These are phyloP conservation scores for Gossypium thurberi DNA, from an alignment of 345 rosid species.

Conservation along the genomic window DNA sequence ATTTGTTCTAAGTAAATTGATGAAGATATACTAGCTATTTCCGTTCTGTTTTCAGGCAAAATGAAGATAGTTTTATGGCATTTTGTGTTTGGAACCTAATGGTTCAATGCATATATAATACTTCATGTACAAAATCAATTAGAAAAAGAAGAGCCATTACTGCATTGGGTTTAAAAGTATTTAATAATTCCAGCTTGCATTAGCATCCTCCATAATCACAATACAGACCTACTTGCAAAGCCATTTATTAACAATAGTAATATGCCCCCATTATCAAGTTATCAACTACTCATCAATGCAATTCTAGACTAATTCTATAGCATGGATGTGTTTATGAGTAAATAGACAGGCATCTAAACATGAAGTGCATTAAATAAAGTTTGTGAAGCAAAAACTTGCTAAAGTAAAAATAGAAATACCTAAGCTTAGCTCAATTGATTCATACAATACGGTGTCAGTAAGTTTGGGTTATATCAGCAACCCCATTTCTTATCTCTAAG, in stretches of 20 bases:
- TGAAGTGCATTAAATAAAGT: neutral
- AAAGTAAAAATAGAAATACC: neutral
- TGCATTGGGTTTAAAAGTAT: neutral
- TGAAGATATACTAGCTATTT: too few relatives aligned
- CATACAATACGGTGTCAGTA: too few relatives aligned
- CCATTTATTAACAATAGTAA: neutral
- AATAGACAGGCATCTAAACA: neutral
- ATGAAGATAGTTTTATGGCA: neutral
- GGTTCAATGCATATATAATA: neutral
- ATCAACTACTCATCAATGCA: neutral
- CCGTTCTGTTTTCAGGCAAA: neutral
- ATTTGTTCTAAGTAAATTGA: too few relatives aligned
- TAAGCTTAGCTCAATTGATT: too few relatives aligned
- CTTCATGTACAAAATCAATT: neutral
- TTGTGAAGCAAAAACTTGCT: neutral
- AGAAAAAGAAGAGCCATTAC: neutral
- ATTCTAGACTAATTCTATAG: neutral
- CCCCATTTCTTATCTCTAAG: too few relatives aligned
- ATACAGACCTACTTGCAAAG: neutral
- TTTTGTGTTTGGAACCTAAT: neutral
- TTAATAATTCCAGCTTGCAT: neutral
- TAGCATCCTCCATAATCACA: neutral
- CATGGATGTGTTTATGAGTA: neutral
- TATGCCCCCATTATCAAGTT: neutral
- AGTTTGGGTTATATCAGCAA: too few relatives aligned